These are phyloP conservation scores for Aspergillus neotritici DNA, from an alignment of 2,329 filamentous ascomycete genomes.

Conservation along the genomic window DNA sequence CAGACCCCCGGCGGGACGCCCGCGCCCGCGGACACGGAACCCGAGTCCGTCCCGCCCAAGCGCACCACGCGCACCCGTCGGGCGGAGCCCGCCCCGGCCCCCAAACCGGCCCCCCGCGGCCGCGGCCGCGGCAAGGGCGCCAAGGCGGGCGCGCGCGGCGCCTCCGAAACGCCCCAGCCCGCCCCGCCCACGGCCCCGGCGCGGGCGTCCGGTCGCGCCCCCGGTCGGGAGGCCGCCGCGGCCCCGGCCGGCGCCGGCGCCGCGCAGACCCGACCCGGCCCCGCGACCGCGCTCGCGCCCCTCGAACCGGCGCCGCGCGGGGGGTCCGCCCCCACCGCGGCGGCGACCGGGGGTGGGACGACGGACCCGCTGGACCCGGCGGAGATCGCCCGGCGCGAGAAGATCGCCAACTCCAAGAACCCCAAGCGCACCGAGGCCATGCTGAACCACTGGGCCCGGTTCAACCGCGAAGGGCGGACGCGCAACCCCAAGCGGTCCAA, in stretches of 20 bases:
- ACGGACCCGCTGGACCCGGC: conserved; percentile 22
- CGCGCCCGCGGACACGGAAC: conserved; percentile 22
- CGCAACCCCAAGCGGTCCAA: conserved; percentile 42
- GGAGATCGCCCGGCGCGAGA: conserved; percentile 32
- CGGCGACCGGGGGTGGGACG: conserved; percentile 12
- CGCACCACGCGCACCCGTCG: conserved; percentile 30
- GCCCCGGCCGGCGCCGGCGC: conserved; percentile 5
- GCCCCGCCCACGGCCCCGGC: conserved; percentile 4
- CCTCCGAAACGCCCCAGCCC: conserved; percentile 14
- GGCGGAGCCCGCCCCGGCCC: conserved; percentile 15
- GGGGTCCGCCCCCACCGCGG: conserved; percentile 5
- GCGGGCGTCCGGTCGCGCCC: conserved; percentile 3
- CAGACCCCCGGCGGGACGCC: conserved; percentile 23
- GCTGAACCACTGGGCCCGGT: conserved; percentile 42
- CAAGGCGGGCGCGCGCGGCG: conserved; percentile 18
- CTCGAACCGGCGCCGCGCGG: conserved; percentile 18
- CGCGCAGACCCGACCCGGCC: conserved; percentile 11
- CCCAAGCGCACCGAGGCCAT: conserved; percentile 42
- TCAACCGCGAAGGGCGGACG: conserved; percentile 39
- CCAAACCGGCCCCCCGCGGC: conserved; percentile 19
- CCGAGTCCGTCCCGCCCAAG: conserved; percentile 25
- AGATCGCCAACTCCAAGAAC: conserved; percentile 41
- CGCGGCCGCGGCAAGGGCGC: conserved; percentile 28
- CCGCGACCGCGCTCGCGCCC: conserved; percentile 14
- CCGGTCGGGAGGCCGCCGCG: conserved; percentile 16